Percentiles rank a stretch among this genome's conserved stretches.
Conservation (phyloP, 441 rosid species). For the Oxalis stricta region DNA sequence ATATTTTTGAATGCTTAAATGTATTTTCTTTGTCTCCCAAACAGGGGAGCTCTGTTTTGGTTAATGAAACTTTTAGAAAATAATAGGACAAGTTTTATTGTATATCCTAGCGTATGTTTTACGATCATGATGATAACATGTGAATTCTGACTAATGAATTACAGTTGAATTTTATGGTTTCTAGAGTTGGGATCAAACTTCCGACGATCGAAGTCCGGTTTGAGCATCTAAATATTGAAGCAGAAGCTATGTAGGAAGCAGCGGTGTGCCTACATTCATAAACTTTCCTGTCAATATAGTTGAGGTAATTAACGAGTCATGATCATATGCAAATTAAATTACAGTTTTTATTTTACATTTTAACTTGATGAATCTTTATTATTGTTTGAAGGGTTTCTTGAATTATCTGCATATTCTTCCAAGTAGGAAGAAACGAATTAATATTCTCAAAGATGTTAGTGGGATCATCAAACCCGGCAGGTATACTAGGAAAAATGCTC, state of each 20-base stretch:
- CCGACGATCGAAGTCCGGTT: slow-evolving; percentile 61
- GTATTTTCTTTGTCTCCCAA: neutral
- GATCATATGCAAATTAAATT: neutral
- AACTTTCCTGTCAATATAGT: slow-evolving; percentile 24
- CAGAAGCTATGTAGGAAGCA: slow-evolving; percentile 46
- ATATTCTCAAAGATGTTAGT: slow-evolving; percentile 47
- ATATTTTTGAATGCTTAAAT: neutral
- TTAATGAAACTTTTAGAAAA: neutral
- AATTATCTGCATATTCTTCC: slow-evolving; percentile 30
- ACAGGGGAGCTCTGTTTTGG: neutral
- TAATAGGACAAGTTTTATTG: no score
- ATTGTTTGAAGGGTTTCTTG: slow-evolving; percentile 25
- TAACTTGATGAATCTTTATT: neutral
- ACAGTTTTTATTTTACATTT: neutral
- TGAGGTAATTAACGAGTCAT: slow-evolving; percentile 21
- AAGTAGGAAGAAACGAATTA: slow-evolving; percentile 34
- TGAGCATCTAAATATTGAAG: slow-evolving; percentile 46
- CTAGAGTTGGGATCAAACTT: slow-evolving; percentile 44
- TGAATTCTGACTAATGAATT: neutral
- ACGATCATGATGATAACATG: neutral
- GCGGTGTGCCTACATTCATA: slow-evolving; percentile 46
- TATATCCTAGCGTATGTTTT: neutral
- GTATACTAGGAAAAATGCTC: slow-evolving; percentile 9
- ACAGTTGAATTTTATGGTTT: neutral
- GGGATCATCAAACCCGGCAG: slow-evolving; percentile 62